Conservation (phyloP, 768 basidiomycete species). For the Tylopilus plumbeoviolaceoides region DNA sequence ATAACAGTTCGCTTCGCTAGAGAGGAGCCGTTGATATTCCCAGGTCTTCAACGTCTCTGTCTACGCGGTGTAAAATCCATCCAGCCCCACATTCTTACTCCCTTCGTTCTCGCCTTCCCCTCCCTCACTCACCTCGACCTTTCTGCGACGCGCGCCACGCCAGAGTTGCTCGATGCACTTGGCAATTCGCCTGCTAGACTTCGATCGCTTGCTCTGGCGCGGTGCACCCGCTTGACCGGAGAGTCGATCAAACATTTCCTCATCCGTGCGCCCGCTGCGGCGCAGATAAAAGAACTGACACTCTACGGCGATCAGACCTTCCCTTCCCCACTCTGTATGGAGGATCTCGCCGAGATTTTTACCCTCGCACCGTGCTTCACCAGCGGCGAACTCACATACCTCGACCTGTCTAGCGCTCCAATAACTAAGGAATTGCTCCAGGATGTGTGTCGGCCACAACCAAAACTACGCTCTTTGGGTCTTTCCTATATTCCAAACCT, state of each 20-base stretch:
- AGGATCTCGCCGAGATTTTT: slow-evolving; percentile 67
- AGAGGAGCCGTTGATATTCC: slow-evolving; percentile 58
- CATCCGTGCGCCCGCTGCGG: slow-evolving; percentile 59
- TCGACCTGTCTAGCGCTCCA: slow-evolving; percentile 86
- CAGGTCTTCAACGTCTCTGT: slow-evolving; percentile 72
- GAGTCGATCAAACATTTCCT: slow-evolving; percentile 74
- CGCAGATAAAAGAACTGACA: slow-evolving; percentile 68
- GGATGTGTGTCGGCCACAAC: slow-evolving; percentile 56
- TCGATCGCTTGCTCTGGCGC: slow-evolving; percentile 75
- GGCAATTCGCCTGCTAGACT: slow-evolving; percentile 67
- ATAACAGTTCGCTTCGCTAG: slow-evolving; percentile 27
- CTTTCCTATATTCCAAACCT: slow-evolving; percentile 81
- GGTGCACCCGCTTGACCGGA: slow-evolving; percentile 82
- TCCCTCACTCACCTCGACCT: slow-evolving; percentile 87
- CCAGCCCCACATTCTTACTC: slow-evolving; percentile 58
- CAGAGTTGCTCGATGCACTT: slow-evolving; percentile 69
- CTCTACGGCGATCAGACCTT: slow-evolving; percentile 89
- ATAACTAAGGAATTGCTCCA: slow-evolving; percentile 54
- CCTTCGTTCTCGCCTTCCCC: slow-evolving; percentile 80
- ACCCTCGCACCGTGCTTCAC: slow-evolving; percentile 74
- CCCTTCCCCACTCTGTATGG: slow-evolving; percentile 60
- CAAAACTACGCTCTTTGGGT: slow-evolving; percentile 79
- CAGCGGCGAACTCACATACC: slow-evolving; percentile 70
- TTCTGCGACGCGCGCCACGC: slow-evolving; percentile 79
- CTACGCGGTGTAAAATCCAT: slow-evolving; percentile 81